Base-by-base conservation (phyloP, 208 protist species). In the Naegleria fowleri region DNA sequence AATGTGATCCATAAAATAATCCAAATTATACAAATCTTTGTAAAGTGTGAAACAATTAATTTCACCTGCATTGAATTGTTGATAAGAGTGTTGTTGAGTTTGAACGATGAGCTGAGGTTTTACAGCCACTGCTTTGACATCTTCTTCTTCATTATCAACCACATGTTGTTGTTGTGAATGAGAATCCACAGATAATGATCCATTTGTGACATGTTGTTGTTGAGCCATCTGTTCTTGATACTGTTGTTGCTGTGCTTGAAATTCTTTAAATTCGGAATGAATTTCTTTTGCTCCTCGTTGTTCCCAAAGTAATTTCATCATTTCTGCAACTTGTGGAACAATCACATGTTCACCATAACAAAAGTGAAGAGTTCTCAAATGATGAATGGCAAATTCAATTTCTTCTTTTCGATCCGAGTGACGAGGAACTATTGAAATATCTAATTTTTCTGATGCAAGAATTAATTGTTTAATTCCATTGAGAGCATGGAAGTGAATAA, bases 401-500 rank as follows among this genome's bases (percentile, higher is more conserved):
- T 29, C 67, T 36, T 79, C 25, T n/a, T 79, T 79, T 79, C n/a
- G 67, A 36, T 79, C 29, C 7, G 29, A 29, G 29, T 79, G 67
- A 36, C 67, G 19, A 36, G 67, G 67, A 36, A 79, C 6, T 36
- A 79, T 79, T 0, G 29, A 36, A 36, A 79, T 79, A 9, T 79
- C 67, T 36, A 79, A 33, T 33, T 79, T 79, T 36, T 79, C 67
- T 15, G 67, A 79, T 36, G 67, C 67, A 0, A 79, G n/a, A 36
- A 79, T 79, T 36, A 79, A 79, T 79, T 79, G 67, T 79, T 79
- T 79, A 36, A 79, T 79, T 79, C 67, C 67, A 79, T 79, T 79
- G 25, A 79, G n/a, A 36, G 67, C 67, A 79, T 79, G 67, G 29
- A 79, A 79, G 36, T 79, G 67, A 79, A 79, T 79, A 79, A 67